These are phyloP conservation scores for Epicoccum sorghinum DNA, from an alignment of 2,329 filamentous ascomycete species.

Conservation along the genomic window DNA sequence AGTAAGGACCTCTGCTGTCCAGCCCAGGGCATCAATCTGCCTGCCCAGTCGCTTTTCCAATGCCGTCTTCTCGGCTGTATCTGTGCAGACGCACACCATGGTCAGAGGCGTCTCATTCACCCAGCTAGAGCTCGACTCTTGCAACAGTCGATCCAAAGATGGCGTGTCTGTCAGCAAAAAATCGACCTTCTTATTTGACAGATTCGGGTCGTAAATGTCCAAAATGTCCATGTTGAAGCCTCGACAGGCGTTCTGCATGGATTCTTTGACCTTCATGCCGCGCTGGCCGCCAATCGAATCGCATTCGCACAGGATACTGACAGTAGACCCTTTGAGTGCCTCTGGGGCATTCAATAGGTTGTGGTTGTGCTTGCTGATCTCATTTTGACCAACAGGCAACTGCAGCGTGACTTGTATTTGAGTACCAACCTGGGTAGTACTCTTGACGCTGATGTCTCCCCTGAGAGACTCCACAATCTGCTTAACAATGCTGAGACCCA, in stretches of 20 bases:
- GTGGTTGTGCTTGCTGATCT: constrained; percentile 19
- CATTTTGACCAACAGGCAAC: constrained; percentile 24
- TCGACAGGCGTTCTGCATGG: constrained; percentile 32
- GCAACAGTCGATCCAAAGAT: constrained; percentile 30
- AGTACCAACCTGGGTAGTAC: constrained; percentile 36
- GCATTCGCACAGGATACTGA: constrained; percentile 30
- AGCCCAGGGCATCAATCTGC: constrained; percentile 33
- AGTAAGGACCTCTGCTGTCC: constrained; percentile 33
- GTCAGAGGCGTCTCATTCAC: constrained; percentile 24
- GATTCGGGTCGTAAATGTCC: constrained; percentile 18
- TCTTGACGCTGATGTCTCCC: constrained; percentile 42
- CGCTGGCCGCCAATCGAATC: constrained; percentile 28
- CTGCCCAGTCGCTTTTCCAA: constrained; percentile 29
- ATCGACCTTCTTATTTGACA: constrained; percentile 23
- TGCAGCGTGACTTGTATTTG: constrained; percentile 31
- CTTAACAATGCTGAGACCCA: constrained; percentile 45
- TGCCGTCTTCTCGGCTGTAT: constrained; percentile 33
- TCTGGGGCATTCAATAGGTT: constrained; percentile 22
- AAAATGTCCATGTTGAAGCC: constrained; percentile 32
- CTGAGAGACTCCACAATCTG: constrained; percentile 43
- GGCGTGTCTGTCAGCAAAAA: constrained; percentile 36
- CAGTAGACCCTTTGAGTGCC: constrained; percentile 26
- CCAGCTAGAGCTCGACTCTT: constrained; percentile 21
- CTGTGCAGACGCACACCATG: constrained; percentile 38
- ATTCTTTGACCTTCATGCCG: constrained; percentile 34